Evolutionary conservation across 345 rosid species (phyloP).

Genomic region (Eucalyptus regnans): DNA sequence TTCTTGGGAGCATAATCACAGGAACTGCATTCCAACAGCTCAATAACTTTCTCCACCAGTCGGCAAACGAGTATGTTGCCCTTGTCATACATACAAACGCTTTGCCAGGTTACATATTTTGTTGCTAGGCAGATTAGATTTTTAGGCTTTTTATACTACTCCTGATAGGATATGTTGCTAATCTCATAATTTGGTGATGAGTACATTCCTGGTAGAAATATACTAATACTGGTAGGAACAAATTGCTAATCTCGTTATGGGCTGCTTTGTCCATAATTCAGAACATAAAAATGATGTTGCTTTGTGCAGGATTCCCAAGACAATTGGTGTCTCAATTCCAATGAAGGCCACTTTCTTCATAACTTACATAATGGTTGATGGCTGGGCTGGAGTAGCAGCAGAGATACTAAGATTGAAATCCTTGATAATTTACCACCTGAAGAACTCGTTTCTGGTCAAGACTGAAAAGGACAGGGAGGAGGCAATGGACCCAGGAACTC

Average conservation of each 20-base stretch:
- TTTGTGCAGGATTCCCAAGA: slow-evolving; percentile 69
- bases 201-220: neutral
- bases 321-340: slow-evolving; percentile 82
- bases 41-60: slow-evolving; percentile 66
- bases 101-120: neutral
- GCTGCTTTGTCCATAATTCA: neutral
- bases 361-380: slow-evolving; percentile 91
- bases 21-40: slow-evolving; percentile 97
- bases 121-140: neutral
- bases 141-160: neutral
- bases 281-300: neutral
- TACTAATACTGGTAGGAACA: neutral
- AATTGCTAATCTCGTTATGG: neutral
- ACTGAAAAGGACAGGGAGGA: slow-evolving; percentile 90
- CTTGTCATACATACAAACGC: neutral
- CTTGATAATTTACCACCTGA: slow-evolving; percentile 68
- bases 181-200: neutral
- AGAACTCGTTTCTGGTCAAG: slow-evolving; percentile 76
- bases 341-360: slow-evolving; percentile 98
- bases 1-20: slow-evolving; percentile 82
- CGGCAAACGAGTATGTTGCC: slow-evolving; percentile 73
- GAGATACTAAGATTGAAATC: slow-evolving; percentile 82
- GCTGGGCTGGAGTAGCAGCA: slow-evolving; percentile 99
- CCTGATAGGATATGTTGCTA: neutral
- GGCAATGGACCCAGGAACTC: slow-evolving; percentile 96